phyloP scores from a whole-genome alignment of 2,329 filamentous ascomycete genomes.

The Ceratocystiopsis minuta region DNA sequence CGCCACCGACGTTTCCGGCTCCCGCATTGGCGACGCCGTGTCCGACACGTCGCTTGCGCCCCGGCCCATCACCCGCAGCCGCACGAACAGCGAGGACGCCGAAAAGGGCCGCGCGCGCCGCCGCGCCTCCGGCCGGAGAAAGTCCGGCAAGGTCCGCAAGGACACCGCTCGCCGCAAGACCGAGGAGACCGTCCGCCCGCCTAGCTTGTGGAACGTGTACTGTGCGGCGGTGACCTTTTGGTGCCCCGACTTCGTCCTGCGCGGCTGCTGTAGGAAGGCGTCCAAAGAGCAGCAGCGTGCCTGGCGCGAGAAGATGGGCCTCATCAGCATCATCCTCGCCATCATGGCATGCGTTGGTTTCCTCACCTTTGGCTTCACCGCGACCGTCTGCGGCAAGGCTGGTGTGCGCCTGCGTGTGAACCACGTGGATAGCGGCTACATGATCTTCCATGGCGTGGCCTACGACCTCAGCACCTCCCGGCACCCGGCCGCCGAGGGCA shows the following conservation, averaged over 20 bases:
- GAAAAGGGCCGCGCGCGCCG: constrained; percentile 21
- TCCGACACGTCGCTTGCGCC: constrained; percentile 15
- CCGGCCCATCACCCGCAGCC: constrained; percentile 17
- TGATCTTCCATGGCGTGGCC: constrained; percentile 91
- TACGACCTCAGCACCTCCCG: constrained; percentile 64
- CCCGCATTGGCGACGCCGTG: constrained; percentile 11
- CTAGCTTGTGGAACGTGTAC: constrained; percentile 88
- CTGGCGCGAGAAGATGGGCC: constrained; percentile 95
- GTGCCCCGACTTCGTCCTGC: constrained; percentile 70
- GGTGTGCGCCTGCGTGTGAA: constrained; percentile 63
- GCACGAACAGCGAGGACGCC: constrained; percentile 16
- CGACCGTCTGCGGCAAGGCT: constrained; percentile 62
- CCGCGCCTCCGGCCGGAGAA: constrained; percentile 23
- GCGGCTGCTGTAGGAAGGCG: constrained; percentile 73
- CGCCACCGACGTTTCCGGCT: constrained; percentile 28
- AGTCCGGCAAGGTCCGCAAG: constrained; percentile 48
- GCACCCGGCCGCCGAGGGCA: constrained; percentile 66
- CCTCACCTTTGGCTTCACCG: constrained; percentile 89
- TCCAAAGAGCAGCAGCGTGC: constrained; percentile 76
- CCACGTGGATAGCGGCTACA: constrained; percentile 61
- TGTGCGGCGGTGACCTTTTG: constrained; percentile 90
- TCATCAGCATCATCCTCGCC: constrained; percentile 79
- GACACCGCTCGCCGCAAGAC: constrained; percentile 28
- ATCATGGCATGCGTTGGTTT: constrained; percentile 87
- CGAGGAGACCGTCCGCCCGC: constrained; percentile 53